These are phyloP conservation scores for Exophiala viscosa DNA, from an alignment of 2,329 filamentous ascomycete genomes.

Conservation along the genomic window DNA sequence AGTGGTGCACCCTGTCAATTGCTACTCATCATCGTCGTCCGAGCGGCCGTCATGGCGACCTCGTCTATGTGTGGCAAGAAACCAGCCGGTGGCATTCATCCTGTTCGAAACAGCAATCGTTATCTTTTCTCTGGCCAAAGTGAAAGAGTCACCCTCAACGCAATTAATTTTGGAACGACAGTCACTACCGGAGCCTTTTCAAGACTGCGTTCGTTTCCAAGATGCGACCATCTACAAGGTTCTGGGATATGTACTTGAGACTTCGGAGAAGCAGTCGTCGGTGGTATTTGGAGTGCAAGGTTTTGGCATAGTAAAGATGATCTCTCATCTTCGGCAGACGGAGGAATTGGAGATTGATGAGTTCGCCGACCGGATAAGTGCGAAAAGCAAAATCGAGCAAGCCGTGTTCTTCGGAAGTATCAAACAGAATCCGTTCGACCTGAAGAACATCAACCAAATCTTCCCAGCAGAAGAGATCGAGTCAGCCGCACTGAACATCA, in stretches of 20 bases:
- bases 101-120: conserved; percentile 76
- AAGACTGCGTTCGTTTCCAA: conserved; percentile 81
- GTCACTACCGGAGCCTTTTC: conserved; percentile 64
- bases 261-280: conserved; percentile 37
- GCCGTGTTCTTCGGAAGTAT: conserved; percentile 87
- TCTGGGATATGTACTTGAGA: conserved; percentile 49
- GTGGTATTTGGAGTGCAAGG: conserved; percentile 55
- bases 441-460: conserved; percentile 64
- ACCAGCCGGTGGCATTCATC: conserved; percentile 75
- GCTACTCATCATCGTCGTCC: conserved; percentile 55
- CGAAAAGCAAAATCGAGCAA: conserved; percentile 87
- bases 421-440: conserved; percentile 80
- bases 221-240: conserved; percentile 48
- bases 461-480: conserved; percentile 70
- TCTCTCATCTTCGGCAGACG: conserved; percentile 33
- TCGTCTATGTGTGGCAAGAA: conserved; percentile 71
- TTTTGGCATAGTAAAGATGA: conserved; percentile 53
- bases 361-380: conserved; percentile 56
- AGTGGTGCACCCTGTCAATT: conserved; percentile 65
- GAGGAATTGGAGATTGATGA: conserved; percentile 48
- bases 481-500: conserved; percentile 72
- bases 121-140: conserved; percentile 66
- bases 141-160: conserved; percentile 67
- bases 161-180: conserved; percentile 69
- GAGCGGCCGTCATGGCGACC: conserved; percentile 49